Percentiles rank a stretch among this genome's conserved stretches.
Evolutionary conservation across 2,329 filamentous ascomycete genomes (phyloP).

Genomic region (Pyricularia grisea): DNA sequence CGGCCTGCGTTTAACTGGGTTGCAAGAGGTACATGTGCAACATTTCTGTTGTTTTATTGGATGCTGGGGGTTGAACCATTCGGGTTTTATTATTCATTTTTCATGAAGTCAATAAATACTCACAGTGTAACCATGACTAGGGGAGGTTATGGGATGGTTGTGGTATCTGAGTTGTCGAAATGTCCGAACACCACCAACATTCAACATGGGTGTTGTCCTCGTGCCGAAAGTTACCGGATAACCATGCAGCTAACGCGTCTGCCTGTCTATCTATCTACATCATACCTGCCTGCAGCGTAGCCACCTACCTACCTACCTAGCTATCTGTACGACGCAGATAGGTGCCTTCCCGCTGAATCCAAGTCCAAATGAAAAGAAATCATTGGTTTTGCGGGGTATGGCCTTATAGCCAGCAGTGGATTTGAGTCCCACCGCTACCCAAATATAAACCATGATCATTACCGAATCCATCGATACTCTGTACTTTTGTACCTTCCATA

Average conservation of each 20-base stretch:
- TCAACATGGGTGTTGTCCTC: too few species aligned
- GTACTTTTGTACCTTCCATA: too few species aligned
- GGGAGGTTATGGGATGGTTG: background rate
- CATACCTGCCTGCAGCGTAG: background rate
- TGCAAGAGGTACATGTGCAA: background rate
- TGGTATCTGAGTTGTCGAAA: background rate
- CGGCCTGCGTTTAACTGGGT: background rate
- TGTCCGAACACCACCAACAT: background rate
- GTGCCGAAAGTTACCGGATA: background rate
- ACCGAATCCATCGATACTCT: too few species aligned
- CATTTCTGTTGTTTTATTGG: background rate
- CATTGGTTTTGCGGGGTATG: background rate
- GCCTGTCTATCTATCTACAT: background rate
- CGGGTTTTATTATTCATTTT: background rate
- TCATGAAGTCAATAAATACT: background rate
- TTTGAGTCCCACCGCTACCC: too few species aligned
- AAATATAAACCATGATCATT: too few species aligned
- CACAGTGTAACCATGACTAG: background rate
- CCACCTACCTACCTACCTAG: too few species aligned
- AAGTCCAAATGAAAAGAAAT: background rate
- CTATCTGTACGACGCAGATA: too few species aligned
- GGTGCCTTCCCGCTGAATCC: too few species aligned
- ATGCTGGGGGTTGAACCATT: background rate
- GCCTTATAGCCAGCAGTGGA: too few species aligned
- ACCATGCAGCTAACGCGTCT: background rate